Evolutionary conservation across 148 eudicot genomes (phyloP).

Genomic region (Cornus florida): DNA sequence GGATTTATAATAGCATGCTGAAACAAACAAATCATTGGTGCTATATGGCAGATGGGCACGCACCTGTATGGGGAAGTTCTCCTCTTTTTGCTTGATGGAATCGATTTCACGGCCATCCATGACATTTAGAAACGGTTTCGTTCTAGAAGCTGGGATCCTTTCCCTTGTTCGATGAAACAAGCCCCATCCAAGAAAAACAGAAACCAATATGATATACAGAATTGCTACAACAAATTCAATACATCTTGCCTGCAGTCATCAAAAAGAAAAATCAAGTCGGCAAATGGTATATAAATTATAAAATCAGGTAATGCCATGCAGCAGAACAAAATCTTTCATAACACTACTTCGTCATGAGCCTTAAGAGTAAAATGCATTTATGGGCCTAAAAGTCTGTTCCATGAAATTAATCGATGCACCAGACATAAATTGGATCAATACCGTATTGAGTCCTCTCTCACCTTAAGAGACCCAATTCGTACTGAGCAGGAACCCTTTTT

Average conservation of each 20-base stretch:
- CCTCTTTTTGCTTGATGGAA: slow-evolving; percentile 59
- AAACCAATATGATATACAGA: slow-evolving; percentile 63
- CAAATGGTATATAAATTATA: background rate
- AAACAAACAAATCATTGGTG: background rate
- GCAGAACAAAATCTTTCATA: background rate
- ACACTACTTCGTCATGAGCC: background rate
- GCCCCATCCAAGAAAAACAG: slow-evolving; percentile 91
- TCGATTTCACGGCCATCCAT: slow-evolving; percentile 38
- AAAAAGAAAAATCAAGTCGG: slow-evolving; percentile 1
- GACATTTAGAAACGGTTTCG: slow-evolving; percentile 64
- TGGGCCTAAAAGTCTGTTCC: background rate
- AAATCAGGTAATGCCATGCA: background rate
- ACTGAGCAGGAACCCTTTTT: slow-evolving; percentile 68
- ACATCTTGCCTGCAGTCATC: slow-evolving; percentile 82
- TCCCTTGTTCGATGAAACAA: slow-evolving; percentile 58
- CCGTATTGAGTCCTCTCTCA: slow-evolving; percentile 23
- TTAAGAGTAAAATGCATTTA: background rate
- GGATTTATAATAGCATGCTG: no score
- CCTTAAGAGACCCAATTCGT: slow-evolving; percentile 86
- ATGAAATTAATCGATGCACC: background rate
- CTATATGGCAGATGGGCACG: slow-evolving; percentile 18
- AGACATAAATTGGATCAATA: background rate
- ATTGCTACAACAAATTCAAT: slow-evolving; percentile 72
- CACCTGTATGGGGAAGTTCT: slow-evolving; percentile 79
- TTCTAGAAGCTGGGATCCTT: slow-evolving; percentile 50